Conservation (phyloP, 805 yeast species). For the Hanseniaspora vineae region DNA sequence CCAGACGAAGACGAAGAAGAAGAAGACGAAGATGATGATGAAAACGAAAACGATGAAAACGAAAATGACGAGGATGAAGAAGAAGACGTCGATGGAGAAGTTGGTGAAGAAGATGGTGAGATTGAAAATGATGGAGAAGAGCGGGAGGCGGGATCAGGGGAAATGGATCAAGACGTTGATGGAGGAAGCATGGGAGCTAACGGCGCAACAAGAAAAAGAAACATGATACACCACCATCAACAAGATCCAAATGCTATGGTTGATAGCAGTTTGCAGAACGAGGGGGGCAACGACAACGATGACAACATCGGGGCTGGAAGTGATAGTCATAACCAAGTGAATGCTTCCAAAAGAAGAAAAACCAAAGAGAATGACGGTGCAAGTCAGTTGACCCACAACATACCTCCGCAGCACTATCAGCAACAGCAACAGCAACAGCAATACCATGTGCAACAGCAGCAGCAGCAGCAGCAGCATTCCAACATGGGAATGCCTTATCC, state of each 20-base stretch:
- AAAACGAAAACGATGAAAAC: constrained; percentile 25
- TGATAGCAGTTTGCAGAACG: neutral
- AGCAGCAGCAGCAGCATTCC: too few relatives aligned
- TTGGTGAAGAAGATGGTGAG: constrained; percentile 4
- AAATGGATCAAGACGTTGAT: neutral
- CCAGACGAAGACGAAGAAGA: constrained; percentile 7
- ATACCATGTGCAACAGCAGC: too few relatives aligned
- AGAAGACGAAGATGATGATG: constrained; percentile 7
- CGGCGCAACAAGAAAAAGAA: neutral
- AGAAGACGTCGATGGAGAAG: constrained; percentile 1
- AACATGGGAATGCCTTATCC: too few relatives aligned
- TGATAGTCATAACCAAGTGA: too few relatives aligned
- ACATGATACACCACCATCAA: neutral
- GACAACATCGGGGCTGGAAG: neutral
- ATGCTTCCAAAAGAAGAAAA: too few relatives aligned
- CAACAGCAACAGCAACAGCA: too few relatives aligned
- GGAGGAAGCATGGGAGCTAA: neutral
- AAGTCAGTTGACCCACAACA: too few relatives aligned
- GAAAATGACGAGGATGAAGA: constrained; percentile 1
- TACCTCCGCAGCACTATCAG: too few relatives aligned
- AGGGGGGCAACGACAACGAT: neutral
- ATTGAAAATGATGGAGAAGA: constrained; percentile 23
- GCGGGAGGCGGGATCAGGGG: constrained; percentile 42
- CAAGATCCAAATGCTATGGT: neutral
- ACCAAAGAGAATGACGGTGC: too few relatives aligned